phyloP scores from a whole-genome alignment of 2,329 filamentous ascomycete species.

The Sphaerulina musiva region DNA sequence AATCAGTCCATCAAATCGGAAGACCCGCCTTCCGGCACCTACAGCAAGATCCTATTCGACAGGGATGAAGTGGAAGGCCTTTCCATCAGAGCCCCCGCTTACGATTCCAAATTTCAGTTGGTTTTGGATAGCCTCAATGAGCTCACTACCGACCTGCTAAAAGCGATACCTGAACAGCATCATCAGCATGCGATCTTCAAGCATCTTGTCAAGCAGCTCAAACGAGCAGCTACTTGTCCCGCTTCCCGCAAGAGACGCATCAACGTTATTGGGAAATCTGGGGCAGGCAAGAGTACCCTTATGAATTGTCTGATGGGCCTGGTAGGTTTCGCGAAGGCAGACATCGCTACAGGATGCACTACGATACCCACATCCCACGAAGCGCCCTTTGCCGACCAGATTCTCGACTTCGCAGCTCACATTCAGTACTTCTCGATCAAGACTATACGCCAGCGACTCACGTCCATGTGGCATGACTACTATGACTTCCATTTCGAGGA shows the following conservation, averaged over 20 bases:
- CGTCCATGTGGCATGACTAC: slow-evolving; percentile 3
- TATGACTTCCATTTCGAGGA: not conserved
- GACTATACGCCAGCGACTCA: slow-evolving; percentile 1
- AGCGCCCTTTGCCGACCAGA: not conserved
- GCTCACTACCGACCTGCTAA: not conserved
- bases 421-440: not conserved
- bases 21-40: too few species aligned
- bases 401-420: not conserved
- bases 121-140: not conserved
- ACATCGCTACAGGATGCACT: slow-evolving; percentile 4
- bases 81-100: not conserved
- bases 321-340: slow-evolving; percentile 2
- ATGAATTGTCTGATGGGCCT: slow-evolving; percentile 9
- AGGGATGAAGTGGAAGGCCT: not conserved
- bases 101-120: not conserved
- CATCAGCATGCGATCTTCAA: not conserved
- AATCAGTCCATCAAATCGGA: too few species aligned
- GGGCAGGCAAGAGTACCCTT: slow-evolving; percentile 9
- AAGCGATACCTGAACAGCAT: not conserved
- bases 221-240: not conserved
- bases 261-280: slow-evolving; percentile 11
- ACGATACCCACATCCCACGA: slow-evolving; percentile 10
- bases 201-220: not conserved
- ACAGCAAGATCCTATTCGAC: too few species aligned
- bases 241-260: slow-evolving; percentile 4